These are phyloP conservation scores for Chlamydomonas urium DNA, from an alignment of 139 green algal species.

Conservation along the genomic window DNA sequence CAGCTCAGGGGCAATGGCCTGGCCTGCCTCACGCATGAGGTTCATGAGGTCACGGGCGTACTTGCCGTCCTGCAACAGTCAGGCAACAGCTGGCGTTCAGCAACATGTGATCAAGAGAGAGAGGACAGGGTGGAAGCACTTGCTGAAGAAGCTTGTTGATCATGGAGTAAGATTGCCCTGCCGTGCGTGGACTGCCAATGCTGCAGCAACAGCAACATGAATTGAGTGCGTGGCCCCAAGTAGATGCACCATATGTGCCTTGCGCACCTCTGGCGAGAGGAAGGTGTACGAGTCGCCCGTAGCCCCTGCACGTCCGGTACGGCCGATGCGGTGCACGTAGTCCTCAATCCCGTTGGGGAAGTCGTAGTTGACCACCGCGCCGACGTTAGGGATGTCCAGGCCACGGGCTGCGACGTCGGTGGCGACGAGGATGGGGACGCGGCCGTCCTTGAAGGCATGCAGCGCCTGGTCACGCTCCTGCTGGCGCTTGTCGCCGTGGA, in stretches of 20 bases:
- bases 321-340: constrained; percentile 87
- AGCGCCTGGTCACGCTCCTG: constrained; percentile 86
- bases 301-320: constrained; percentile 80
- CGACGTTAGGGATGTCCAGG: constrained; percentile 85
- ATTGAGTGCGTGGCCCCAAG: not conserved
- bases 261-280: constrained; percentile 65
- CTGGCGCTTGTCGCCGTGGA: constrained; percentile 96
- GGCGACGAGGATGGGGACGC: constrained; percentile 80
- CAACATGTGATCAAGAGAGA: not conserved
- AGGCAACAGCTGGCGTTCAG: constrained; percentile 39
- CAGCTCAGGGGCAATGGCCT: constrained; percentile 56
- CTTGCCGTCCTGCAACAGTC: constrained; percentile 58
- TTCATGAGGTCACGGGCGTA: constrained; percentile 63
- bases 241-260: constrained; percentile 44
- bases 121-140: too few species aligned
- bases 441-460: constrained; percentile 49
- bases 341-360: constrained; percentile 77
- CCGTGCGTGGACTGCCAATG: not conserved
- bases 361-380: constrained; percentile 84
- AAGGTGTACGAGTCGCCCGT: constrained; percentile 78
- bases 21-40: constrained; percentile 56
- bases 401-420: constrained; percentile 97
- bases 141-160: too few species aligned
- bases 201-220: not conserved
- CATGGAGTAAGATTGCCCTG: too few species aligned